Evolutionary conservation across 257 asterid species (phyloP).

Genomic region (Scutellaria barbata): DNA sequence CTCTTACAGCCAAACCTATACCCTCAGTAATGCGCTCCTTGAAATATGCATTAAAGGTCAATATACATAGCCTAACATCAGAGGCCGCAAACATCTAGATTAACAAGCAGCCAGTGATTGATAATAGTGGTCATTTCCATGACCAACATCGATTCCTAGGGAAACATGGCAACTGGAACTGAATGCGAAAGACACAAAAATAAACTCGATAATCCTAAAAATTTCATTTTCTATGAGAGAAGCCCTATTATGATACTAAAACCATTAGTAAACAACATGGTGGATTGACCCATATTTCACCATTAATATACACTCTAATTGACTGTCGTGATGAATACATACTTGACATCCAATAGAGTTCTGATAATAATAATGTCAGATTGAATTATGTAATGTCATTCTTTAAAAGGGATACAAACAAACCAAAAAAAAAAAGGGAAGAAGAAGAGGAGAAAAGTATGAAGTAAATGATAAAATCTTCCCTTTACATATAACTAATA

Average conservation of each 20-base stretch:
- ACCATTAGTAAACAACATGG: too few species aligned
- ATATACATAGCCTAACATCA: background rate
- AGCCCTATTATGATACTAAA: background rate
- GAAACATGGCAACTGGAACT: constrained; percentile 5
- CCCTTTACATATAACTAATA: too few species aligned
- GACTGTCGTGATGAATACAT: too few species aligned
- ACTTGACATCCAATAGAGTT: too few species aligned
- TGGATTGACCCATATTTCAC: too few species aligned
- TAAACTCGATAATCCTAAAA: constrained; percentile 2
- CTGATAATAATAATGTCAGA: too few species aligned
- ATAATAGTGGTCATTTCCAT: constrained; percentile 6
- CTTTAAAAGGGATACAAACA: too few species aligned
- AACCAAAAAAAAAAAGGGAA: too few species aligned
- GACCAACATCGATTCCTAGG: background rate
- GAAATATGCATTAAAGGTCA: background rate
- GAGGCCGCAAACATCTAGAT: background rate
- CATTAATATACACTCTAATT: too few species aligned
- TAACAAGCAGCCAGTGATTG: background rate
- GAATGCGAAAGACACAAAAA: background rate
- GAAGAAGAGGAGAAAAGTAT: too few species aligned
- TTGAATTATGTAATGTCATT: too few species aligned
- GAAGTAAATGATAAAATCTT: too few species aligned
- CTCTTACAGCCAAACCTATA: constrained; percentile 17
- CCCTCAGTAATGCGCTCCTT: background rate
- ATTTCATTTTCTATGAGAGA: background rate